These are phyloP conservation scores for Aspergillus brunneoviolaceus DNA, from an alignment of 2,329 filamentous ascomycete species.

Conservation along the genomic window DNA sequence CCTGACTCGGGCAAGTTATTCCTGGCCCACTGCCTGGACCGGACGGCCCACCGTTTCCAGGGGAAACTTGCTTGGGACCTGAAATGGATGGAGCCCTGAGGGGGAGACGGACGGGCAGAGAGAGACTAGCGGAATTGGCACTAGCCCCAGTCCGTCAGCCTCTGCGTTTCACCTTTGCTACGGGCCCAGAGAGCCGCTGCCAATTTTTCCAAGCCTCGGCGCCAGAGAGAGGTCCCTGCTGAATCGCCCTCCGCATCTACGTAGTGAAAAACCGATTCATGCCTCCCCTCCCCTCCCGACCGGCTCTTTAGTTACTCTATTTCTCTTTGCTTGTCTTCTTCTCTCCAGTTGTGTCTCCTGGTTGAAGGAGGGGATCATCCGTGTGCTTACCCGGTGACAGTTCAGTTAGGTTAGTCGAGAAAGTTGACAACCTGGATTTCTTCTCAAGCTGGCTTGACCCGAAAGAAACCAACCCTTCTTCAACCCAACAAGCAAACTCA, in stretches of 20 bases:
- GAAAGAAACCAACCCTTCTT: background rate
- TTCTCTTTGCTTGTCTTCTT: background rate
- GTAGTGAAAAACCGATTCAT: conserved; percentile 16
- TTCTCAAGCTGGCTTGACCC: conserved; percentile 8
- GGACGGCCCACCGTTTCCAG: conserved; percentile 9
- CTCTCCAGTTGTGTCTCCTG: conserved; percentile 1
- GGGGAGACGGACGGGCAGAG: background rate
- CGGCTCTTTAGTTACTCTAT: background rate
- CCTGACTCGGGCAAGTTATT: background rate
- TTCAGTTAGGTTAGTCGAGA: background rate
- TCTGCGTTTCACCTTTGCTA: conserved; percentile 16
- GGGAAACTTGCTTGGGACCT: conserved; percentile 9
- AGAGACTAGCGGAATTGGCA: background rate
- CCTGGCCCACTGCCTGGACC: conserved; percentile 6
- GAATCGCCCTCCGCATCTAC: conserved; percentile 20
- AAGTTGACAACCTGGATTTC: background rate
- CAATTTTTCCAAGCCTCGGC: conserved; percentile 12
- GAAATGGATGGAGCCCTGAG: background rate
- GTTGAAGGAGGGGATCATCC: background rate
- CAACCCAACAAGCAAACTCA: conserved; percentile 7
- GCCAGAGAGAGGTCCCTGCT: conserved; percentile 14
- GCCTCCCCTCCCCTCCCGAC: background rate
- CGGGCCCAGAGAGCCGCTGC: conserved; percentile 13
- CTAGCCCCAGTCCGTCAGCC: conserved; percentile 15
- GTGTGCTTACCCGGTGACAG: conserved; percentile 2